Evolutionary conservation across 2,329 filamentous ascomycete genomes (phyloP).

Genomic region (Grosmannia serpens): DNA sequence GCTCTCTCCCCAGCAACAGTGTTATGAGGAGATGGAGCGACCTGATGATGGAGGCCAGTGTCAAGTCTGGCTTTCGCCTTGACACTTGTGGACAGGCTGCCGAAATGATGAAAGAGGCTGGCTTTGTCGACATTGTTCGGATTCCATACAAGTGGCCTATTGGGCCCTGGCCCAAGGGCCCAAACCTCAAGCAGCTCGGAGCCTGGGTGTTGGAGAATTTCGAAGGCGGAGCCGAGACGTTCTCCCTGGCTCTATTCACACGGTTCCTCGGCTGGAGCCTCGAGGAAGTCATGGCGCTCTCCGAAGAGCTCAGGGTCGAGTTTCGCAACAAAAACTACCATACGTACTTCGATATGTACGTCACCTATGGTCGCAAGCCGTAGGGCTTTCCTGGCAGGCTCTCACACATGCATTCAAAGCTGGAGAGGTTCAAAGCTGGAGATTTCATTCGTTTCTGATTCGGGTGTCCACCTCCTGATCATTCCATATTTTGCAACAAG

Average conservation of each 20-base stretch:
- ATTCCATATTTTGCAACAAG: neutral
- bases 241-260: constrained; percentile 25
- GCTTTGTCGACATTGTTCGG: constrained; percentile 22
- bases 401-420: neutral
- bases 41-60: constrained; percentile 19
- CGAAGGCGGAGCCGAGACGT: constrained; percentile 20
- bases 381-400: neutral
- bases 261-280: constrained; percentile 23
- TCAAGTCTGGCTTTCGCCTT: constrained; percentile 16
- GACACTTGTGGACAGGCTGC: constrained; percentile 18
- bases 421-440: too few relatives aligned
- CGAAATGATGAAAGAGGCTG: constrained; percentile 19
- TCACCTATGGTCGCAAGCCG: constrained; percentile 18
- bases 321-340: constrained; percentile 17
- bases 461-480: too few relatives aligned
- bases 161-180: constrained; percentile 24
- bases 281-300: constrained; percentile 18
- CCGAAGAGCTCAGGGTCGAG: constrained; percentile 15
- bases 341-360: constrained; percentile 18
- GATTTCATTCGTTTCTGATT: neutral
- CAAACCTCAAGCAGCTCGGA: constrained; percentile 24
- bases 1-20: constrained; percentile 14
- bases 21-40: constrained; percentile 18
- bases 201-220: constrained; percentile 21
- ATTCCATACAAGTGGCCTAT: constrained; percentile 24